Evolutionary conservation across 2,329 filamentous ascomycete species (phyloP).

Genomic region (Tolypocladium tundrense): DNA sequence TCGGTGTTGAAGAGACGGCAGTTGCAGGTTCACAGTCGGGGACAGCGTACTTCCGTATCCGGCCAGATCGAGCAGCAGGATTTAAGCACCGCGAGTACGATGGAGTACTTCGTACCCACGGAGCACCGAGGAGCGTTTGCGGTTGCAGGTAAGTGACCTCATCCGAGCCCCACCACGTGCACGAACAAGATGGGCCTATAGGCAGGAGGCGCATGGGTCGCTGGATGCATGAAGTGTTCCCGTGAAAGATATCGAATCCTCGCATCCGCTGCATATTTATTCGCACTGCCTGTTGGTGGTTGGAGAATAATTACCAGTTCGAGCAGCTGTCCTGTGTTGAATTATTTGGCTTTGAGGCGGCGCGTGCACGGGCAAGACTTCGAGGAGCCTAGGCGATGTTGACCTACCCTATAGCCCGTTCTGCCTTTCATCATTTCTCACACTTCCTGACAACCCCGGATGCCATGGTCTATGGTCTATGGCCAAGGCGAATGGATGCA

Average conservation of each 20-base stretch:
- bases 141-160: neutral
- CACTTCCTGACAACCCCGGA: neutral
- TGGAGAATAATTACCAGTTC: neutral
- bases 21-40: too few species aligned
- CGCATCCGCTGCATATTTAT: neutral
- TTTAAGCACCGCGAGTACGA: neutral
- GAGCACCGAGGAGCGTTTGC: neutral
- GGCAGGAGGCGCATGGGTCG: neutral
- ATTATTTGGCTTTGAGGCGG: neutral
- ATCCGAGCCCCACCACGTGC: neutral
- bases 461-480: neutral
- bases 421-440: neutral
- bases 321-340: neutral
- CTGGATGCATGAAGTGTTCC: neutral
- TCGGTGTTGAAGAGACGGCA: neutral
- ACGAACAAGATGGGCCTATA: too few species aligned
- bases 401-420: neutral
- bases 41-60: neutral
- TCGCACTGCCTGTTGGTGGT: neutral
- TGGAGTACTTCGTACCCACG: too few species aligned
- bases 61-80: neutral
- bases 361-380: neutral
- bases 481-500: neutral
- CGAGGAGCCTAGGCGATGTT: too few species aligned
- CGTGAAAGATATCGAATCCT: neutral